Conservation (phyloP, 371 early-diverging fungal genomes). For the Apophysomyces sp. region DNA sequence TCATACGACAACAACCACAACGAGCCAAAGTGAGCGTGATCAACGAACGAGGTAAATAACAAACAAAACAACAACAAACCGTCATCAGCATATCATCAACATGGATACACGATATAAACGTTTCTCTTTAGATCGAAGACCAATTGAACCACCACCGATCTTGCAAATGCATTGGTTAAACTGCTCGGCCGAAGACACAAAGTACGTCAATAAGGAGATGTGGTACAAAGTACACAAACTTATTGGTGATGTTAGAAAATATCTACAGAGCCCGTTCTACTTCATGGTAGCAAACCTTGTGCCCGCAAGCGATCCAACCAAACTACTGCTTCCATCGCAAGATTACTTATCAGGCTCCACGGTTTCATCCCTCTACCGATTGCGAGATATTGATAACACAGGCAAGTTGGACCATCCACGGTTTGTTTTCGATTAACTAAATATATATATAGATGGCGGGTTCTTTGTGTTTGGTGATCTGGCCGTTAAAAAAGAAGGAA, state of each 20-base stretch:
- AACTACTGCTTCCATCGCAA: conserved; percentile 16
- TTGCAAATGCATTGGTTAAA: conserved; percentile 38
- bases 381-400: conserved; percentile 45
- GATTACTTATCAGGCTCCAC: conserved; percentile 43
- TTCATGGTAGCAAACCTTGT: conserved; percentile 43
- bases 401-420: no score
- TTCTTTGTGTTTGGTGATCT: conserved; percentile 97
- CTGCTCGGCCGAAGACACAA: conserved; percentile 31
- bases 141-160: conserved; percentile 51
- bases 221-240: not conserved
- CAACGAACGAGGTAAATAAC: conserved; percentile 45
- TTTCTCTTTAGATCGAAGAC: conserved; percentile 31
- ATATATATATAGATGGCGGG: conserved; percentile 68
- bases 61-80: not conserved
- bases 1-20: conserved; percentile 31
- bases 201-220: conserved; percentile 23
- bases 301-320: conserved; percentile 13
- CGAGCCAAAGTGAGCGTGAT: conserved; percentile 33
- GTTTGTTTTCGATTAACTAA: no score
- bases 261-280: conserved; percentile 51
- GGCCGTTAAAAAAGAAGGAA: conserved; percentile 86
- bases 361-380: conserved; percentile 44
- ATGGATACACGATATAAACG: no score
- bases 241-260: conserved; percentile 27
- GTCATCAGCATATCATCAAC: not conserved